These are phyloP conservation scores for Thraustochytrium sp. DNA, from an alignment of 352 stramenopile species.

Conservation along the genomic window DNA sequence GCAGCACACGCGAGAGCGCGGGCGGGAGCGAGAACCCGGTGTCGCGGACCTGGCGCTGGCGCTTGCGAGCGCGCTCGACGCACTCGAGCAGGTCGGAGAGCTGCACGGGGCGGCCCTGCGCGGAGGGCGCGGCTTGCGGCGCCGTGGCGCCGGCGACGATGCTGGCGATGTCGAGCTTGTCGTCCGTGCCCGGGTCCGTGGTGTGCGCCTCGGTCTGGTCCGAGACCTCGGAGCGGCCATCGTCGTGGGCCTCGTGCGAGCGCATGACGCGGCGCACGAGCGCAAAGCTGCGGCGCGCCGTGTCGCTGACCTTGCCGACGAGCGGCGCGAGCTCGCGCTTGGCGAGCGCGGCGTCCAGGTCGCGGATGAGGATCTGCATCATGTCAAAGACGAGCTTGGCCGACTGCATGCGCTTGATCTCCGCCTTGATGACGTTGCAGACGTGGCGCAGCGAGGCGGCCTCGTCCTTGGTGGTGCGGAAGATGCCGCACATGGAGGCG, in stretches of 20 bases:
- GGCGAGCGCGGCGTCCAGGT: background rate
- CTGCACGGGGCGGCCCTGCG: background rate
- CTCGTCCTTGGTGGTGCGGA: constrained; percentile 32
- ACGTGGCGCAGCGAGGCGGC: constrained; percentile 22
- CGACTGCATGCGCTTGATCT: constrained; percentile 21
- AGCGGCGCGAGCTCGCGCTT: background rate
- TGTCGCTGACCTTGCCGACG: background rate
- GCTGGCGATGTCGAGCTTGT: too few species aligned
- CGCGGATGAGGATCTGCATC: constrained; percentile 11
- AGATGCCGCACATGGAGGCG: constrained; percentile 30
- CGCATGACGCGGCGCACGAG: background rate
- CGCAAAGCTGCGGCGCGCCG: background rate
- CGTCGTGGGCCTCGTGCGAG: background rate
- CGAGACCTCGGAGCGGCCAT: background rate
- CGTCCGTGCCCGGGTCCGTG: too few species aligned
- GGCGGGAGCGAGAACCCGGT: background rate
- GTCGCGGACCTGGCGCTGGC: background rate
- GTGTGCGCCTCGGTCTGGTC: background rate
- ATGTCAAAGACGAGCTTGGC: constrained; percentile 38
- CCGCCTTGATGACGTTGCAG: constrained; percentile 11
- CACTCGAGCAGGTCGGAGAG: background rate
- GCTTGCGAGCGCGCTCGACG: background rate
- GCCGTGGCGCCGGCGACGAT: too few species aligned
- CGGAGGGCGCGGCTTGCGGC: too few species aligned
- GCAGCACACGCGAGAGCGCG: too few species aligned